Base-by-base conservation (phyloP, 805 yeast genomes). In the Dipodascus albidus region DNA sequence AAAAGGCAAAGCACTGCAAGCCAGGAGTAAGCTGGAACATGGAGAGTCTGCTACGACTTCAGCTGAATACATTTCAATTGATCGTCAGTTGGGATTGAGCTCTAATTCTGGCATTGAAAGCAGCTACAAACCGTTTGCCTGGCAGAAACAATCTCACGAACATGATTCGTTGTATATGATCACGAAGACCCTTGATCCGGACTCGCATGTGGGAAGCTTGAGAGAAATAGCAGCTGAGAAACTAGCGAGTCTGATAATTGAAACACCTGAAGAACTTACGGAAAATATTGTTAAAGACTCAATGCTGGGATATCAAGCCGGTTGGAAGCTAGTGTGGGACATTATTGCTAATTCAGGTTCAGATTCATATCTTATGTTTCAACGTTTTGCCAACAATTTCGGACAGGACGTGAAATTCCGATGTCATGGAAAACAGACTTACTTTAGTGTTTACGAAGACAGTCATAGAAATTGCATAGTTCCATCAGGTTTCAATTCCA, bases 381-480 rank as follows among this genome's bases (percentile, higher is more conserved):
- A 47, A 47, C 24, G 31, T 4, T 47, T 47, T 47, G 49, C 49
- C 31, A 22, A 21, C 14, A 4, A 9, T 19, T 47, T 47, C 22
- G 49, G 49, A 17, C 49, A 47, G 9, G 49, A 47, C 14, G 19
- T 15, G 4, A 47, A 21, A 15, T 47, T 47, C 22, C 24, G 31
- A 20, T 47, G 49, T 23, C 49, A 47, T 47, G 31, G 31, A 9
- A 47, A 23, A 47, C 49, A 47, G 14, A 22, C 49, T 20, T 47
- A 47, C 27, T 47, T 47, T 21, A 47, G 27, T 19, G 31, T 22
- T 15, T 38, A 38, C 20, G 44, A 38, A 38, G 44, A 38, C 44
- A 4, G 3, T 14, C 9, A 38, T 17, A 38, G n/a, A 14, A 4
- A 8, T 4, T 14, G 20, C 6, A n/a, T 38, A n/a, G 44, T 17